A percentile compares a stretch with the other conserved stretches of the same genome.
These are phyloP conservation scores for Alternaria sp. DNA, from an alignment of 2,329 filamentous ascomycete species.

Conservation along the genomic window DNA sequence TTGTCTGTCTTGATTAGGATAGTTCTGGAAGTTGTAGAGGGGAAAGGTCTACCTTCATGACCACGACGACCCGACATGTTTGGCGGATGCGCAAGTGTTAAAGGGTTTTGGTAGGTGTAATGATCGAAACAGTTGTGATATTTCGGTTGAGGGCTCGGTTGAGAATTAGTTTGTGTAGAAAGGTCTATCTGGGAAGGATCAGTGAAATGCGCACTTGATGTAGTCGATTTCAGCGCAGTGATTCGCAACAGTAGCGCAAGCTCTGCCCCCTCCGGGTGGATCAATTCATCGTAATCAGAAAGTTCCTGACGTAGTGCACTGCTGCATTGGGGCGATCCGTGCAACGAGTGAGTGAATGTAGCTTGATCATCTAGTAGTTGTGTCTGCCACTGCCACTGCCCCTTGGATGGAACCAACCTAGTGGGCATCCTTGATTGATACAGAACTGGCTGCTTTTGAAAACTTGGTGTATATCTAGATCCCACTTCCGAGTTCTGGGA, in stretches of 20 bases:
- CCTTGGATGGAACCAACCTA: not conserved
- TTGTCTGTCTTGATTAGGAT: not conserved
- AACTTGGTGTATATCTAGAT: not conserved
- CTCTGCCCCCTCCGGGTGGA: not conserved
- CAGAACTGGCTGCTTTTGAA: not conserved
- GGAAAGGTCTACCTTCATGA: not conserved
- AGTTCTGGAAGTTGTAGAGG: not conserved
- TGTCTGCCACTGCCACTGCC: not conserved
- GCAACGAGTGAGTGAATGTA: not conserved
- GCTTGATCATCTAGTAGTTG: not conserved
- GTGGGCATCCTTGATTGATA: not conserved
- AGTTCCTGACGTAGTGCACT: not conserved
- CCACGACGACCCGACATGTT: not conserved
- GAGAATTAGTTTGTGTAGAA: too few species aligned
- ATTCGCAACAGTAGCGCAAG: not conserved
- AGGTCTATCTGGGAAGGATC: too few species aligned
- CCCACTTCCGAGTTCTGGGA: too few species aligned
- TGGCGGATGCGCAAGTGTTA: too few species aligned
- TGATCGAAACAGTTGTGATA: too few species aligned
- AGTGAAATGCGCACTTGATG: not conserved
- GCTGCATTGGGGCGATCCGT: not conserved
- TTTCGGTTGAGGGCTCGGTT: too few species aligned
- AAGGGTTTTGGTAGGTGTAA: too few species aligned
- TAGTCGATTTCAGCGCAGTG: not conserved
- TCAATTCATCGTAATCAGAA: not conserved